These are phyloP conservation scores for Hypomyces rosellus DNA, from an alignment of 2,329 filamentous ascomycete species.

Conservation along the genomic window DNA sequence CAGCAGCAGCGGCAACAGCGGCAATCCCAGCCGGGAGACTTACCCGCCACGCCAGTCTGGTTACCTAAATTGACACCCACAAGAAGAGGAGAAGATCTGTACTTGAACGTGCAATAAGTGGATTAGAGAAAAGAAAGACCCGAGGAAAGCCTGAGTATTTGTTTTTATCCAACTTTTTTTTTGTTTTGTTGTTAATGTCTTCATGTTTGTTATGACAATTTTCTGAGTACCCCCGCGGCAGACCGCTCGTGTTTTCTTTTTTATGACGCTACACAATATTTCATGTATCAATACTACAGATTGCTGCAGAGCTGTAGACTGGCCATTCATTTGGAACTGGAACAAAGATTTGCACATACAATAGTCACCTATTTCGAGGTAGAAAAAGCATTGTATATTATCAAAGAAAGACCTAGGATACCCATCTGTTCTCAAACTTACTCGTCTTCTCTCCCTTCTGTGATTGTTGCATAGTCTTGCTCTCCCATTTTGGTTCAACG, in stretches of 20 bases:
- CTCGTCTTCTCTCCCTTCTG: no score
- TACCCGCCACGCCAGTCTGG: conserved; percentile 23
- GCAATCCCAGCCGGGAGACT: conserved; percentile 1
- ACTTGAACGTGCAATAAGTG: conserved; percentile 26
- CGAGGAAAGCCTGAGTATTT: neutral
- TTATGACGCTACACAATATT: neutral
- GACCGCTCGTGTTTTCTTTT: conserved; percentile 7
- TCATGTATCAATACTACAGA: conserved; percentile 4
- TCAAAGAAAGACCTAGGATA: conserved; percentile 16
- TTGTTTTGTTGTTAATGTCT: conserved; percentile 1
- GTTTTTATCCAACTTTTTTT: neutral
- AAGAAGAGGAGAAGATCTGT: conserved; percentile 59
- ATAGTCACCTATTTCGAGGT: neutral
- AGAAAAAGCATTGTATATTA: conserved; percentile 15
- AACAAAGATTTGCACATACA: neutral
- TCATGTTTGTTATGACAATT: neutral
- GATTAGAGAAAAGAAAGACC: neutral
- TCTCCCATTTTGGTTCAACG: neutral
- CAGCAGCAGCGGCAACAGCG: neutral
- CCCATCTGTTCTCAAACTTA: no score
- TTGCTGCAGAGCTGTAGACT: neutral
- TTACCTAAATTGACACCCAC: conserved; percentile 60
- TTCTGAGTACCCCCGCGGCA: neutral
- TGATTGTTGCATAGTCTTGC: neutral
- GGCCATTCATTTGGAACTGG: neutral